A percentile compares a stretch with the other conserved stretches of the same genome.
These are phyloP conservation scores for Acer yangbiense DNA, from an alignment of 345 rosid species.

Conservation along the genomic window DNA sequence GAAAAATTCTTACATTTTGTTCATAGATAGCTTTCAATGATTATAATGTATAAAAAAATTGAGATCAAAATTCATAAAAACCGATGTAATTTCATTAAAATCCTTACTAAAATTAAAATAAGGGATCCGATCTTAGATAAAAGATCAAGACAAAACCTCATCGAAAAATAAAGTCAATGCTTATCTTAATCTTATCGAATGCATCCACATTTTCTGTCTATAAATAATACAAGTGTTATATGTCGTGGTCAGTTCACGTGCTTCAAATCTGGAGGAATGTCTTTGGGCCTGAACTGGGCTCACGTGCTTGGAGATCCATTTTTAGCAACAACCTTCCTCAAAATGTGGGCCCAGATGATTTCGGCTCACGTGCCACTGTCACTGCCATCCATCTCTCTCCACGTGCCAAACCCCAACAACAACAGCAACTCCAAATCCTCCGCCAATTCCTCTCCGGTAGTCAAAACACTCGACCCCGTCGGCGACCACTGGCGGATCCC, in stretches of 20 bases:
- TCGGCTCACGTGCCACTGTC: constrained; percentile 27
- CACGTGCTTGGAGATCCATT: constrained; percentile 73
- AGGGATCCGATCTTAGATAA: no score
- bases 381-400: constrained; percentile 23
- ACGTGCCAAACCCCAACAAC: constrained; percentile 9
- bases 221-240: no score
- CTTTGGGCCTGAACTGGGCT: constrained; percentile 77
- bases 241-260: constrained; percentile 49
- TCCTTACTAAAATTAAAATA: no score
- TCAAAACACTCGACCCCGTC: constrained; percentile 49
- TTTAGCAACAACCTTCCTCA: constrained; percentile 59
- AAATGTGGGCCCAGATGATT: constrained; percentile 40
- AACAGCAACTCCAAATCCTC: neutral
- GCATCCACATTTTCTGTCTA: no score
- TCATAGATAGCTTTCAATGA: no score
- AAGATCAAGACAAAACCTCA: no score
- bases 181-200: no score
- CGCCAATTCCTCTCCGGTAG: constrained; percentile 22
- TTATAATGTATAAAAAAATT: no score
- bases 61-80: no score
- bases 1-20: no score
- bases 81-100: no score
- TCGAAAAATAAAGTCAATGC: no score
- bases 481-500: constrained; percentile 53
- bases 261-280: constrained; percentile 71